phyloP scores from a whole-genome alignment of 305 asterid genomes.

The Solanum hybrid region DNA sequence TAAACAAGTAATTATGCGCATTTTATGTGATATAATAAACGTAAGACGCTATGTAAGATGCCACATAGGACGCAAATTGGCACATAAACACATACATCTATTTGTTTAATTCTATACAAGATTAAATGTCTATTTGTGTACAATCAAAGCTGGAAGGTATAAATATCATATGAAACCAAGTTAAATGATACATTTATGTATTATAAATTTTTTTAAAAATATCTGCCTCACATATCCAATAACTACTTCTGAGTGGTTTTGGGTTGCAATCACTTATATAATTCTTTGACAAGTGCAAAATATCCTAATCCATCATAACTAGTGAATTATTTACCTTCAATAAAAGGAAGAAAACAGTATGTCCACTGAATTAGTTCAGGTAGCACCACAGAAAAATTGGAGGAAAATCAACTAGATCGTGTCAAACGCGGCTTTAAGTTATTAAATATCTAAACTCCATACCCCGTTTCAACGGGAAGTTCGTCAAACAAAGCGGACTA shows the following conservation, averaged over 20 bases:
- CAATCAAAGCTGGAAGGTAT: not conserved
- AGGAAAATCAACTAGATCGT: not conserved
- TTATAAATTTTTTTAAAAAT: too few relatives aligned
- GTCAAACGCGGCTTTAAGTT: not conserved
- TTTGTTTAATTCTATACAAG: too few relatives aligned
- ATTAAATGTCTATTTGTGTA: too few relatives aligned
- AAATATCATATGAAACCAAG: too few relatives aligned
- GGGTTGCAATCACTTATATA: not conserved
- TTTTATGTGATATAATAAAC: too few relatives aligned
- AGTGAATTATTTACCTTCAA: not conserved
- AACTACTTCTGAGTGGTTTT: not conserved
- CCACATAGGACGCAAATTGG: fast-evolving
- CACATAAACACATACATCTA: too few relatives aligned
- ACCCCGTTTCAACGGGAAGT: not conserved
- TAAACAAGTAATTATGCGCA: fast-evolving
- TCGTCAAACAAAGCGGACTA: not conserved
- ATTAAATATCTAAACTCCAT: not conserved
- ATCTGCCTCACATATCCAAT: not conserved
- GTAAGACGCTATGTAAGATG: too few relatives aligned
- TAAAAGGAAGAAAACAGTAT: not conserved
- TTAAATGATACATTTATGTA: too few relatives aligned
- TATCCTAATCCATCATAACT: not conserved
- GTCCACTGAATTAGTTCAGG: not conserved
- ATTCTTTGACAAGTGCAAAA: not conserved
- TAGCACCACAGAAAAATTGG: not conserved